These are phyloP conservation scores for Globisporangium iwayamae DNA, from an alignment of 352 stramenopile genomes.

Conservation along the genomic window DNA sequence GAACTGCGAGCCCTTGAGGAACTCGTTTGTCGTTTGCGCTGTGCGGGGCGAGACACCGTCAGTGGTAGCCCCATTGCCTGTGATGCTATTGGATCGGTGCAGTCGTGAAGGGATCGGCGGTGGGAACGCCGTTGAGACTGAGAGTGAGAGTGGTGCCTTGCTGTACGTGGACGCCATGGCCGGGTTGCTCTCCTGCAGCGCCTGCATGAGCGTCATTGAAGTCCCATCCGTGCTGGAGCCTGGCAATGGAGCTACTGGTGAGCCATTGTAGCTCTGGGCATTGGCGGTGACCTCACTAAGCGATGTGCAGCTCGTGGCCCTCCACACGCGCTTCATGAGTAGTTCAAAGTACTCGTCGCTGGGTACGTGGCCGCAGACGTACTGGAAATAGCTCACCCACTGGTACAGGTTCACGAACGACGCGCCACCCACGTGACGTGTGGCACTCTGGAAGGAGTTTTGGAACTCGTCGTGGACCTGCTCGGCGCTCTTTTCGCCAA, in stretches of 20 bases:
- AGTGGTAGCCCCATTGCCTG: slow-evolving; percentile 10
- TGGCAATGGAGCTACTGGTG: slow-evolving; percentile 1
- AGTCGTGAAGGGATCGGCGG: slow-evolving; percentile 20
- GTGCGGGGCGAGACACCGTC: slow-evolving; percentile 33
- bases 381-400: slow-evolving; percentile 79
- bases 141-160: slow-evolving; percentile 17
- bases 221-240: not conserved
- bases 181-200: slow-evolving; percentile 39
- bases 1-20: slow-evolving; percentile 67
- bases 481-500: slow-evolving; percentile 48
- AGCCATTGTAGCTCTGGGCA: not conserved
- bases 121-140: slow-evolving; percentile 24
- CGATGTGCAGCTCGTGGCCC: slow-evolving; percentile 34
- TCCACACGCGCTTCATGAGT: slow-evolving; percentile 69
- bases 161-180: slow-evolving; percentile 23
- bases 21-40: slow-evolving; percentile 49
- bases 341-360: slow-evolving; percentile 80
- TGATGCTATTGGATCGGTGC: slow-evolving; percentile 24
- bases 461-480: slow-evolving; percentile 64
- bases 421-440: slow-evolving; percentile 18
- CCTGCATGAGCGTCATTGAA: slow-evolving; percentile 48
- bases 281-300: slow-evolving; percentile 32
- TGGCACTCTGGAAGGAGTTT: slow-evolving; percentile 37
- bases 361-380: slow-evolving; percentile 53
- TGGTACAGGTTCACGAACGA: slow-evolving; percentile 67